Evolutionary conservation across 2,329 filamentous ascomycete species (phyloP).

Genomic region (Apiospora sp.): DNA sequence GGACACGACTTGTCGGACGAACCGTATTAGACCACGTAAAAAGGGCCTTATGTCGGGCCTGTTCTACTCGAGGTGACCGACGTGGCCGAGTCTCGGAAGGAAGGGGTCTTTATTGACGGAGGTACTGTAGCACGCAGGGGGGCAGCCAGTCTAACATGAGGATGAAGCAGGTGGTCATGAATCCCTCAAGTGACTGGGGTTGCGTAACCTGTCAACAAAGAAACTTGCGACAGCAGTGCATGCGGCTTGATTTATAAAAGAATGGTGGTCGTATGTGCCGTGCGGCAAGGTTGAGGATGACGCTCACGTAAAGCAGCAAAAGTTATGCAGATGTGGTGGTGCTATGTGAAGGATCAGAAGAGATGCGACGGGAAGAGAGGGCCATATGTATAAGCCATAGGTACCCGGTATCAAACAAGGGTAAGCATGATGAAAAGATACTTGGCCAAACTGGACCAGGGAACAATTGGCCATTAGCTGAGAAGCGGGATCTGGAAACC

Average conservation of each 20-base stretch:
- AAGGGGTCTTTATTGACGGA: not conserved
- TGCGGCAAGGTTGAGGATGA: not conserved
- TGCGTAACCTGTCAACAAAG: slow-evolving; percentile 2
- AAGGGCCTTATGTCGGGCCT: slow-evolving; percentile 3
- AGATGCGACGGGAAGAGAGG: not conserved
- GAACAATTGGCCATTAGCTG: not conserved
- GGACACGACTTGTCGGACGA: slow-evolving; percentile 2
- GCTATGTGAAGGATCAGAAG: slow-evolving; percentile 16
- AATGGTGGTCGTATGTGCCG: not conserved
- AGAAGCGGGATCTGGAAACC: slow-evolving; percentile 3
- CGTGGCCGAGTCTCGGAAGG: not conserved
- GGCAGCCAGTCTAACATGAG: not conserved
- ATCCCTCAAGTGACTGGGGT: slow-evolving; percentile 6
- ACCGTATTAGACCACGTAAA: slow-evolving; percentile 13
- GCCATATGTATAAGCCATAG: not conserved
- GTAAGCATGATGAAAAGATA: slow-evolving; percentile 7
- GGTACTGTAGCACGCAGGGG: slow-evolving; percentile 3
- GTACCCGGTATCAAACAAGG: not conserved
- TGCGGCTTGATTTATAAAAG: not conserved
- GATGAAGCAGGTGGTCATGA: slow-evolving; percentile 7
- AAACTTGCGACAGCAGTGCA: slow-evolving; percentile 8
- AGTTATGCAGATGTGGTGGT: slow-evolving; percentile 4
- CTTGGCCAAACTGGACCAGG: not conserved
- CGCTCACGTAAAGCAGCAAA: slow-evolving; percentile 3
- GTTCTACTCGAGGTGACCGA: not conserved